These are phyloP conservation scores for Cercis canadensis DNA, from an alignment of 306 rosid genomes.

Conservation along the genomic window DNA sequence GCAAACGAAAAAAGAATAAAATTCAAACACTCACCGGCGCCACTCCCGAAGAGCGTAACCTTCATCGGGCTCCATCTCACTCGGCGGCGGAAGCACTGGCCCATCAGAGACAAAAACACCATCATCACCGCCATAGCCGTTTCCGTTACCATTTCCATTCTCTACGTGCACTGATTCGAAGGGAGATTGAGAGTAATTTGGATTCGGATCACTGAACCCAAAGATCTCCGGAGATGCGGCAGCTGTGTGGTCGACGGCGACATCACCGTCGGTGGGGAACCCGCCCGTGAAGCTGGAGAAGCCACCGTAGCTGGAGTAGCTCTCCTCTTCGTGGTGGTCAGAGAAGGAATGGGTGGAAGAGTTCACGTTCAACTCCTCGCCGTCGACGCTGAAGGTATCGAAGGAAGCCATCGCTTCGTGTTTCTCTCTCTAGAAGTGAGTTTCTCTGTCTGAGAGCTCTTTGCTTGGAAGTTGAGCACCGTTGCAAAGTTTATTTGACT, in stretches of 20 bases:
- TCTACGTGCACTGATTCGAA: constrained; percentile 64
- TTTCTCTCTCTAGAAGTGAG: constrained; percentile 42
- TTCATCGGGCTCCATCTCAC: constrained; percentile 86
- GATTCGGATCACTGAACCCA: constrained; percentile 77
- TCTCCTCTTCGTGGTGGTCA: constrained; percentile 53
- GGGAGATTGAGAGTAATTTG: constrained; percentile 74
- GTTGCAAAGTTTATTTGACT: constrained; percentile 25
- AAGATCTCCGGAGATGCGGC: constrained; percentile 70
- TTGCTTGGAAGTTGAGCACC: constrained; percentile 32
- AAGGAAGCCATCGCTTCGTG: constrained; percentile 69
- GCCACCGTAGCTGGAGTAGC: constrained; percentile 69
- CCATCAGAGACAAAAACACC: constrained; percentile 79
- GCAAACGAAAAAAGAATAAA: neutral
- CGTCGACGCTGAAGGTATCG: constrained; percentile 75
- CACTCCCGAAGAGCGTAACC: constrained; percentile 94
- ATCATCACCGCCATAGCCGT: constrained; percentile 57
- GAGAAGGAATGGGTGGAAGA: constrained; percentile 52
- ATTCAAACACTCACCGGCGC: constrained; percentile 82
- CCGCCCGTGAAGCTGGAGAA: constrained; percentile 64
- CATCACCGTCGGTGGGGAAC: constrained; percentile 55
- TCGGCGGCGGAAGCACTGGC: constrained; percentile 86
- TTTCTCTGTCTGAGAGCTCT: constrained; percentile 27
- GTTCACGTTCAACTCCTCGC: constrained; percentile 64
- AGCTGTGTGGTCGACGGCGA: constrained; percentile 59
- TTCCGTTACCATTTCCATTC: constrained; percentile 73